Evolutionary conservation across 148 eudicot genomes (phyloP), one percentile per base, ranked within the genome.

Genomic region (Vaccinium darrowii): DNA sequence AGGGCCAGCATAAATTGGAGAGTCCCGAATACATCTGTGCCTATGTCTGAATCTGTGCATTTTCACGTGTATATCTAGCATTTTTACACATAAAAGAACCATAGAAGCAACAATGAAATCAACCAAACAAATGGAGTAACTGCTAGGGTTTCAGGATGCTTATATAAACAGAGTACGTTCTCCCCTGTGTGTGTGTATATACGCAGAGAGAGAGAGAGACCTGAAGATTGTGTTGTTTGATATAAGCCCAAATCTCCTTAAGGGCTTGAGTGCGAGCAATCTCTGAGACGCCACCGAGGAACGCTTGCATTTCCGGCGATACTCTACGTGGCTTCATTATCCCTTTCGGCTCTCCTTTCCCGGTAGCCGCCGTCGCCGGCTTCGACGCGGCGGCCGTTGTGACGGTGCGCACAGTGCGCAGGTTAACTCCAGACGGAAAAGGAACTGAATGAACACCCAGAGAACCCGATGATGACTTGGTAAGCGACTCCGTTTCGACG

Each of bases 241-340:
- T 96, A 88, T 96, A 86, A 27, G 92, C 94, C 99, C 99, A 96
- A 56, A 96, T 92, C 47, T 80, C 83, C 89, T 96, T 93, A 21
- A 96, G 90, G 19, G 90, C 97, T 81, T 94, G 91, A 9, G 97
- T 93, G 47, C 98, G 90, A 27, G 98, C 89, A 58, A 92, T 92
- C 88, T 94, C 98, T 0, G 94, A 18, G 13, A 85, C 90, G 67
- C 98, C 98, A 19, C 92, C 94, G 14, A 94, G 87, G 76, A 90
- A 90, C 8, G 80, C 94, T 84, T 92, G 93, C 91, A 96, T 89
- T 52, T 89, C 98, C 69, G 92, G 92, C 9, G 97, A 90, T 0
- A 94, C 91, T 0, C 89, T 93, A 33, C 91, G 90, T 10, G 98
- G 98, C 90, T 92, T 90, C 95, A 90, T 93, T 23, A 96, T 93